Conservation (phyloP, 305 asterid species). For the Ruellia speciosa region DNA sequence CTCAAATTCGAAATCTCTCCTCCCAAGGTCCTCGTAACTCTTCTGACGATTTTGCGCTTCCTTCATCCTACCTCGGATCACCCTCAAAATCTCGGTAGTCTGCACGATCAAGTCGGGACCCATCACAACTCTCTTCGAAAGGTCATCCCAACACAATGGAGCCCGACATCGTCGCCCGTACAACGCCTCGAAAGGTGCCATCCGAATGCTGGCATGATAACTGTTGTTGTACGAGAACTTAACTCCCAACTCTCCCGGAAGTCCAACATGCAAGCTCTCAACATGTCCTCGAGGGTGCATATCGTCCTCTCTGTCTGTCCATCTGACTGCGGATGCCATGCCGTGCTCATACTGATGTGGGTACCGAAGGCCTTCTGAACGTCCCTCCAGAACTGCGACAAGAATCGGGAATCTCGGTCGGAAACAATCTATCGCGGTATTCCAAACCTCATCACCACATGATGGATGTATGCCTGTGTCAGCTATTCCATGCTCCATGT, state of each 20-base stretch:
- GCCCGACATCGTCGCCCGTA: no score
- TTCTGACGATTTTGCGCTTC: neutral
- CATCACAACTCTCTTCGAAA: conserved; percentile 1
- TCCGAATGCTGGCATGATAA: neutral
- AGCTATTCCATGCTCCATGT: neutral
- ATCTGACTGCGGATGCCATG: neutral
- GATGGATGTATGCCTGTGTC: neutral
- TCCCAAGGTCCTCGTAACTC: neutral
- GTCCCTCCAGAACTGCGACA: neutral
- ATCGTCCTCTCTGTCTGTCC: neutral
- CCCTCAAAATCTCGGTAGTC: neutral
- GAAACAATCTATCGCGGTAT: neutral
- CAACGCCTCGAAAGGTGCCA: no score
- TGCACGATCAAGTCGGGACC: neutral
- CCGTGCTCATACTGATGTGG: neutral
- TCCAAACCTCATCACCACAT: neutral
- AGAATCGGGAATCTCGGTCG: neutral
- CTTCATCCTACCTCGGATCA: neutral
- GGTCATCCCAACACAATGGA: no score
- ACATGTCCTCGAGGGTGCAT: neutral
- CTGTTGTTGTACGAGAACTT: conserved; percentile 4
- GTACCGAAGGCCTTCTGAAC: neutral
- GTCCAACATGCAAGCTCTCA: neutral
- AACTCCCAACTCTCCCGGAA: neutral
- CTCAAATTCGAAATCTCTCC: neutral